Evolutionary conservation across 257 asterid species (phyloP).

Genomic region (Solanum habrochaites): DNA sequence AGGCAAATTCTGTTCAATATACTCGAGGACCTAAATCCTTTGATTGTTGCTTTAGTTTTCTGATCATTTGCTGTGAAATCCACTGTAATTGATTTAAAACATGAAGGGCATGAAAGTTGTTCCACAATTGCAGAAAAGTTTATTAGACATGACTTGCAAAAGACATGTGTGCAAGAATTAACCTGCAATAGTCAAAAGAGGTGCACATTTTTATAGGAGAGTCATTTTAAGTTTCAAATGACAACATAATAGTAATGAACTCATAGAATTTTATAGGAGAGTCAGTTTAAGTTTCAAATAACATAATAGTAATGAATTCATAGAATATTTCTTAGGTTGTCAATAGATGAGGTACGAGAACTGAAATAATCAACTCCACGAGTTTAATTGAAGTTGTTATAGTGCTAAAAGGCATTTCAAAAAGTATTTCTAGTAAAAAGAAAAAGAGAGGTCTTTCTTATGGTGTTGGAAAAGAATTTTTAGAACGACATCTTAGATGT

Average conservation of each 20-base stretch:
- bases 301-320: not conserved
- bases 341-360: not conserved
- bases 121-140: constrained; percentile 54
- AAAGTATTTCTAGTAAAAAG: not conserved
- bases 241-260: not conserved
- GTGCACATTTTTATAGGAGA: not conserved
- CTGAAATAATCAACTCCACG: not conserved
- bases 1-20: constrained; percentile 69
- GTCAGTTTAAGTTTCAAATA: not conserved
- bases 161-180: constrained; percentile 62
- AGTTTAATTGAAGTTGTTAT: not conserved
- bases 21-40: constrained; percentile 69
- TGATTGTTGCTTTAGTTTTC: constrained; percentile 33
- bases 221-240: not conserved
- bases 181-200: constrained; percentile 35
- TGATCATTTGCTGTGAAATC: constrained; percentile 48
- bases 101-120: constrained; percentile 65
- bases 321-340: not conserved
- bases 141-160: constrained; percentile 80
- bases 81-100: constrained; percentile 75
- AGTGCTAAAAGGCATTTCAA: not conserved
- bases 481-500: not conserved
- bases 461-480: not conserved
- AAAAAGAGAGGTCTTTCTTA: not conserved
- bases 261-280: not conserved